These are phyloP conservation scores for Dillenia suffruticosa DNA, from an alignment of 164 flowering plant species.

Conservation along the genomic window DNA sequence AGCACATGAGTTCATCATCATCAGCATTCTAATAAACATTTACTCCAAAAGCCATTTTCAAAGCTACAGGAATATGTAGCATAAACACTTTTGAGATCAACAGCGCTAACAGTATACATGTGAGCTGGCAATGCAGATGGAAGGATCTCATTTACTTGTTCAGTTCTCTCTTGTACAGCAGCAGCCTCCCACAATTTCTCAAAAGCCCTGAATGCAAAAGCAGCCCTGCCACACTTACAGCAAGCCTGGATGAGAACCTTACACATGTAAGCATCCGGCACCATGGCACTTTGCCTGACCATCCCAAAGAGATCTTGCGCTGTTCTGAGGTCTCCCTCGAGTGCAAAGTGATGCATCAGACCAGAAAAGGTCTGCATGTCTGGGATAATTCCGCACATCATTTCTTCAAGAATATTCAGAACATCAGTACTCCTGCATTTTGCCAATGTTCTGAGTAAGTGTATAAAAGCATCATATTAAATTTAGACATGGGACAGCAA, in stretches of 20 bases:
- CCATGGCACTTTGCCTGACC: conserved; percentile 65
- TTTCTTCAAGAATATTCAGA: conserved; percentile 65
- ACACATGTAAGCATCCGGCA: conserved; percentile 77
- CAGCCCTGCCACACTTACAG: conserved; percentile 65
- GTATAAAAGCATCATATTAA: conserved; percentile 53
- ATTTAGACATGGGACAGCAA: conserved; percentile 45
- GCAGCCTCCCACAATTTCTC: conserved; percentile 87
- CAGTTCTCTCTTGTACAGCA: conserved; percentile 55
- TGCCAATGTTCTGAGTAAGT: conserved; percentile 64
- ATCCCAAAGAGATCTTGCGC: conserved; percentile 74
- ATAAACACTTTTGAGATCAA: conserved; percentile 45
- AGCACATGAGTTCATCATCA: no score
- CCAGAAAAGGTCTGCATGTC: conserved; percentile 83
- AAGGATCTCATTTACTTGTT: conserved; percentile 33
- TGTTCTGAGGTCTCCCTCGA: conserved; percentile 58
- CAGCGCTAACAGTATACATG: conserved; percentile 56
- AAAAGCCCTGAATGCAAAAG: conserved; percentile 72
- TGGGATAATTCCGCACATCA: conserved; percentile 59
- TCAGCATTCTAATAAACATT: no score
- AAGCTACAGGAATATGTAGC: conserved; percentile 40
- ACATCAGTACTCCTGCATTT: conserved; percentile 58
- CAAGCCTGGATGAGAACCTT: conserved; percentile 65
- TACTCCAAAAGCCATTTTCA: not conserved
- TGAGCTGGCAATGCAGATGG: conserved; percentile 58
- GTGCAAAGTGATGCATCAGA: conserved; percentile 80